A percentile compares a stretch with the other conserved stretches of the same genome.
phyloP scores from a whole-genome alignment of 176 grass and related monocot species.

The Alloteropsis semialata region DNA sequence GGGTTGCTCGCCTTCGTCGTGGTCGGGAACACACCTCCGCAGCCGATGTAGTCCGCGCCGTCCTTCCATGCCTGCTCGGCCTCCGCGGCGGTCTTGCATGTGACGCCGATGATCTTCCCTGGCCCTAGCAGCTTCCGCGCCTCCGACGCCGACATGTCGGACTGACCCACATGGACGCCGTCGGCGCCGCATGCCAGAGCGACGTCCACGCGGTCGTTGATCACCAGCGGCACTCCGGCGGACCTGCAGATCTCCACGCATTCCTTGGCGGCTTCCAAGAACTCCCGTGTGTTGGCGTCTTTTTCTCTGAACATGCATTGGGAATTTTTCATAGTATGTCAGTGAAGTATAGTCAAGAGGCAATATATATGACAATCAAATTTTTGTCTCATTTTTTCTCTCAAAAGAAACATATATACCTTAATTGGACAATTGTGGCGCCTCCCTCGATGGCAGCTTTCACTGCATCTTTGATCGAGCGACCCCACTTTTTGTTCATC shows the following conservation, averaged over 20 bases:
- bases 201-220: conserved; percentile 87
- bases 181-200: conserved; percentile 77
- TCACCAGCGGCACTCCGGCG: conserved; percentile 65
- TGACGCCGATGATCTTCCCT: conserved; percentile 78
- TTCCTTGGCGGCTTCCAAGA: background rate
- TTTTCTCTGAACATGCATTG: conserved; percentile 74
- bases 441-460: conserved; percentile 78
- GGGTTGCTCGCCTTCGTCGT: conserved; percentile 64
- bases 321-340: background rate
- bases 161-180: conserved; percentile 89
- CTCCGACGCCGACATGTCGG: conserved; percentile 57
- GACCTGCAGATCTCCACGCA: conserved; percentile 66
- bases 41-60: conserved; percentile 79
- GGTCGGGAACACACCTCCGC: conserved; percentile 82
- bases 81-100: conserved; percentile 74
- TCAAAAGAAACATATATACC: conserved; percentile 43
- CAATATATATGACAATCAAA: background rate
- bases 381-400: background rate
- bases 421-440: conserved; percentile 80
- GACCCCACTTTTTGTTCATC: conserved; percentile 84
- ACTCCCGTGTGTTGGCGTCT: conserved; percentile 36
- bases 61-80: conserved; percentile 73
- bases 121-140: conserved; percentile 60
- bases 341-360: background rate
- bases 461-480: conserved; percentile 64